phyloP scores from a whole-genome alignment of 495 filamentous ascomycete genomes.

The Cenococcum geophilum region DNA sequence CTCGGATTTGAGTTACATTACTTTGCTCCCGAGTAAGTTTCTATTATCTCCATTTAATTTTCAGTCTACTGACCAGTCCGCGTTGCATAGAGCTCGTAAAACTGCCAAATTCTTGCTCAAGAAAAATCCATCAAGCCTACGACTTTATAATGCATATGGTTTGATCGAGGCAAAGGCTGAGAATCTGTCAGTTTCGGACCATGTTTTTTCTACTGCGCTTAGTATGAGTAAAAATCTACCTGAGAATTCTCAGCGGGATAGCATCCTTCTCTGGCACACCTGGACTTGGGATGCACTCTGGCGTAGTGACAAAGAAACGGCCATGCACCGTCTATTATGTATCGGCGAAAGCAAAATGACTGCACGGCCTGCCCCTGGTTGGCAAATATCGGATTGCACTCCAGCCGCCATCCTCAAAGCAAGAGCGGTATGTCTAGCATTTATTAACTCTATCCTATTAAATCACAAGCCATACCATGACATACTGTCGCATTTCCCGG shows the following conservation, averaged over 20 bases:
- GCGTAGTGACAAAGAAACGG: slow-evolving; percentile 41
- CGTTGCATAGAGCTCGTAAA: slow-evolving; percentile 50
- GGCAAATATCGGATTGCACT: slow-evolving; percentile 15
- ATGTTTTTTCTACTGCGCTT: slow-evolving; percentile 62
- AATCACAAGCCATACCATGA: neutral
- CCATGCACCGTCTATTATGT: slow-evolving; percentile 45
- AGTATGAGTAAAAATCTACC: slow-evolving; percentile 47
- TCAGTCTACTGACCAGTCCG: slow-evolving; percentile 1
- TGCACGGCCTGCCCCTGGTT: neutral
- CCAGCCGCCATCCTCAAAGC: slow-evolving; percentile 50
- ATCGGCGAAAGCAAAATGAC: slow-evolving; percentile 36
- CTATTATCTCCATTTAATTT: neutral
- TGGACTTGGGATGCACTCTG: slow-evolving; percentile 68
- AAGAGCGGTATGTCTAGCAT: slow-evolving; percentile 41
- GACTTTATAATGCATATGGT: slow-evolving; percentile 73
- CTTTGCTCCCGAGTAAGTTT: slow-evolving; percentile 32
- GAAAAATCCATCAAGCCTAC: slow-evolving; percentile 54
- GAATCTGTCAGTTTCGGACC: slow-evolving; percentile 49
- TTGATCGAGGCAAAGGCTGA: slow-evolving; percentile 59
- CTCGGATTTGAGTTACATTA: slow-evolving; percentile 63
- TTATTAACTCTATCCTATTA: neutral
- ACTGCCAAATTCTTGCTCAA: slow-evolving; percentile 68
- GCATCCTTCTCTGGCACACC: slow-evolving; percentile 57
- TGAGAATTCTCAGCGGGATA: slow-evolving; percentile 38
- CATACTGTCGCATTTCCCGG: no score